Evolutionary conservation across 768 basidiomycete genomes (phyloP).

Genomic region (Mycena vulgaris): DNA sequence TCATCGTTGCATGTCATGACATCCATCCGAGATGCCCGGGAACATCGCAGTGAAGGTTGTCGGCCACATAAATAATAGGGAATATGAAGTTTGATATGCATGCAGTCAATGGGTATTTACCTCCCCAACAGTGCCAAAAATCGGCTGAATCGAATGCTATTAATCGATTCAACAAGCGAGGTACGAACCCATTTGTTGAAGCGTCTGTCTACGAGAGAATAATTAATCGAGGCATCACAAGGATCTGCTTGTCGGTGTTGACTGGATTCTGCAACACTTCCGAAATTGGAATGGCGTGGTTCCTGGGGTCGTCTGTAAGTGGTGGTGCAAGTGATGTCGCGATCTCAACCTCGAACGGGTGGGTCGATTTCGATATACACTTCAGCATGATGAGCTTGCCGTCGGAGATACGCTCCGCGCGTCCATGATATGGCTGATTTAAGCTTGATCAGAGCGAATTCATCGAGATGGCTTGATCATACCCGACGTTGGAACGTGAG

Average conservation of each 20-base stretch:
- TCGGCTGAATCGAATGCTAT: no score
- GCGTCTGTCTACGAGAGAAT: no score
- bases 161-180: no score
- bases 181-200: no score
- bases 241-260: slow-evolving; percentile 11
- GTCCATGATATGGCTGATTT: slow-evolving; percentile 6
- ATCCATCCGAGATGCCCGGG: no score
- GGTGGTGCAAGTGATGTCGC: not conserved
- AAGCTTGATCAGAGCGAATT: not conserved
- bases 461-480: not conserved
- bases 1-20: no score
- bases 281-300: slow-evolving; percentile 5
- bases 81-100: no score
- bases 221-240: slow-evolving; percentile 20
- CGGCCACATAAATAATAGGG: no score
- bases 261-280: slow-evolving; percentile 19
- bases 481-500: not conserved
- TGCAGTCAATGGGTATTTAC: no score
- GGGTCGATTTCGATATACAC: not conserved
- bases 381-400: slow-evolving; percentile 8
- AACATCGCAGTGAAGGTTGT: no score
- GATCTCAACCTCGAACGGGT: slow-evolving; percentile 13
- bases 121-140: no score
- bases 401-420: not conserved
- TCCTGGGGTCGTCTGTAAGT: not conserved